These are phyloP conservation scores for Angophora floribunda DNA, from an alignment of 345 rosid species.

Conservation along the genomic window DNA sequence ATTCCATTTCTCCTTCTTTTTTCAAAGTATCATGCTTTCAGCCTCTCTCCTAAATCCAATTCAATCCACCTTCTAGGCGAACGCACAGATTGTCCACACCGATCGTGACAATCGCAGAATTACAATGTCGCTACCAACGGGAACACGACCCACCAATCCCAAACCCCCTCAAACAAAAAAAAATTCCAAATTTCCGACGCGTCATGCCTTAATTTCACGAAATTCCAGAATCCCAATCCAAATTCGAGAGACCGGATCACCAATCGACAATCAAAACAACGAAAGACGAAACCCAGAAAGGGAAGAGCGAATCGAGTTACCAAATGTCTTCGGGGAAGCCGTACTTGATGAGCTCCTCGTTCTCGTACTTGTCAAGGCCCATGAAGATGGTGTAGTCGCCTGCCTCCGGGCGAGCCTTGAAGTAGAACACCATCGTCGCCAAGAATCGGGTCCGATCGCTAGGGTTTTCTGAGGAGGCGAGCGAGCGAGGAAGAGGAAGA, in stretches of 20 bases:
- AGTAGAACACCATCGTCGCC: slow-evolving; percentile 69
- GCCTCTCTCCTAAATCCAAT: background rate
- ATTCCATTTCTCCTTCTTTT: background rate
- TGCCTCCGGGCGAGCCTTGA: slow-evolving; percentile 88
- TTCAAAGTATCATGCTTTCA: background rate
- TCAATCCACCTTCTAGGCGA: background rate
- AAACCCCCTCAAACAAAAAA: background rate
- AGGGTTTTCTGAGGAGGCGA: background rate
- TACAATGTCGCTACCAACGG: background rate
- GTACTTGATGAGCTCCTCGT: slow-evolving; percentile 97
- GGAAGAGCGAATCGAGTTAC: slow-evolving; percentile 6
- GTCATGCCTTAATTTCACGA: background rate
- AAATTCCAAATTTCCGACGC: background rate
- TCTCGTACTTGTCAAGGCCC: slow-evolving; percentile 99
- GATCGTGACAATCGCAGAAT: background rate
- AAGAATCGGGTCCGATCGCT: background rate
- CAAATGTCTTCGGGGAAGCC: slow-evolving; percentile 98
- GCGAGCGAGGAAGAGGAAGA: background rate
- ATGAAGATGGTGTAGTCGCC: slow-evolving; percentile 98
- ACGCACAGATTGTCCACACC: background rate
- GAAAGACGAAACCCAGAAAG: background rate
- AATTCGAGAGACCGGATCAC: background rate
- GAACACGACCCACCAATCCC: background rate
- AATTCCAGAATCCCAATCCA: background rate
- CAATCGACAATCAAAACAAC: background rate